A percentile compares a stretch with the other conserved stretches of the same genome.
Conservation (phyloP, 257 asterid genomes). For the Lithospermum erythrorhizon region DNA sequence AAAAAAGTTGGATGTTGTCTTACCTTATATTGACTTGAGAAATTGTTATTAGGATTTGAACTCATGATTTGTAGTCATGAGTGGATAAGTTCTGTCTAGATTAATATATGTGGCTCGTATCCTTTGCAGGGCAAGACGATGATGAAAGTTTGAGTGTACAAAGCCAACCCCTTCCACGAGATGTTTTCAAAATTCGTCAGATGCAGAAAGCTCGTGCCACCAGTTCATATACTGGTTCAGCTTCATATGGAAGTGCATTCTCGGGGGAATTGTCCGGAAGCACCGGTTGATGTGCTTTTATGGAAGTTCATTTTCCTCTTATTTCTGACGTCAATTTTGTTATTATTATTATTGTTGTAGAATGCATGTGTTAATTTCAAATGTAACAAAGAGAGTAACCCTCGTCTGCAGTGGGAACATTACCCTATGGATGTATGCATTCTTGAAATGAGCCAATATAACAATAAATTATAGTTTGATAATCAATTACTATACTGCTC, state of each 20-base stretch:
- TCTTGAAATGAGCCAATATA: background rate
- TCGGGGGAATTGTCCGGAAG: conserved; percentile 87
- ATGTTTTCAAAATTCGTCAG: conserved; percentile 79
- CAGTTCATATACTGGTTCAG: conserved; percentile 52
- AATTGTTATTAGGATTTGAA: too few species aligned
- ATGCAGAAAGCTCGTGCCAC: conserved; percentile 56
- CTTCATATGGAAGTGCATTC: conserved; percentile 86
- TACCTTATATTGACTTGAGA: too few species aligned
- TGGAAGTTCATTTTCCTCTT: background rate
- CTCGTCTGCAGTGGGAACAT: background rate
- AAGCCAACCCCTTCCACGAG: conserved; percentile 81
- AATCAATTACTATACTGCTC: too few species aligned
- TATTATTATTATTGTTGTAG: conserved; percentile 11
- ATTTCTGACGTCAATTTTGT: background rate
- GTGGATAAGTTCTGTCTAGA: too few species aligned
- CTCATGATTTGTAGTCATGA: too few species aligned
- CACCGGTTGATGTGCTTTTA: conserved; percentile 32
- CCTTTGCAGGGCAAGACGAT: conserved; percentile 55
- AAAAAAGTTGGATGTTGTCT: too few species aligned
- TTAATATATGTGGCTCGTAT: background rate
- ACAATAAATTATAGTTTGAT: too few species aligned
- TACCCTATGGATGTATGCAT: background rate
- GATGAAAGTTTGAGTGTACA: conserved; percentile 56
- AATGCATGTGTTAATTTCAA: background rate
- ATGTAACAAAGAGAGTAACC: background rate